Base-by-base conservation (phyloP, 768 basidiomycete genomes). In the Leucocoprinus leucothites region DNA sequence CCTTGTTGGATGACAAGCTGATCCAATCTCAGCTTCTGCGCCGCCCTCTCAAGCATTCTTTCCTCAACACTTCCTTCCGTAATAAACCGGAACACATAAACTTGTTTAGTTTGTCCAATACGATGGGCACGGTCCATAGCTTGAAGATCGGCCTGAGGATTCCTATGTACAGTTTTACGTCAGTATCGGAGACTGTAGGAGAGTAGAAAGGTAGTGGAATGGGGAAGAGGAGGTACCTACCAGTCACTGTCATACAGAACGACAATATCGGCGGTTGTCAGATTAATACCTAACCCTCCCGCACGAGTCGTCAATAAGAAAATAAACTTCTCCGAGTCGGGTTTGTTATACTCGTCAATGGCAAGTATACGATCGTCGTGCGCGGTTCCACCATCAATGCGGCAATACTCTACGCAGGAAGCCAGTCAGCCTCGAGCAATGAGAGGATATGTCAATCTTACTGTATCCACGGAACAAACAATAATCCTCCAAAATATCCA, bases 61-160 rank as follows among this genome's bases (percentile, higher is more conserved):
- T 97, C 94, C 70, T 97, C 95, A 6, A 97, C 95, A 54, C 92
- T 94, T 45, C 89, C 91, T 72, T 96, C 92, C 0, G 95, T 96
- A 63, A 97, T 88, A 69, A 97, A 96, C n/a, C 95, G 77, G 76
- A 92, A 98, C 3, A 97, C 95, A 63, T 94, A 95, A 18, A 97
- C 95, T 70, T 98, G 94, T 72, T 96, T 98, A 43, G 91, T 96
- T 72, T 98, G 94, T 2, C 94, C 94, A 58, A 96, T 96, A 54
- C 94, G 90, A 73, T 96, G 94, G 0, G 95, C 95, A 55, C 94
- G 90, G 65, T 98, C 94, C 96, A 97, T 98, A 3, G 97, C 97
- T 68, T 99, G 97, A 44, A 99, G 71, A 75, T 99, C 97, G 1
- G 96, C 97, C 73, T 99, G 97, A 1, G 97, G 96, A 69, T 98